Conservation (phyloP, 2,329 filamentous ascomycete species). For the Ramularia endophylla region DNA sequence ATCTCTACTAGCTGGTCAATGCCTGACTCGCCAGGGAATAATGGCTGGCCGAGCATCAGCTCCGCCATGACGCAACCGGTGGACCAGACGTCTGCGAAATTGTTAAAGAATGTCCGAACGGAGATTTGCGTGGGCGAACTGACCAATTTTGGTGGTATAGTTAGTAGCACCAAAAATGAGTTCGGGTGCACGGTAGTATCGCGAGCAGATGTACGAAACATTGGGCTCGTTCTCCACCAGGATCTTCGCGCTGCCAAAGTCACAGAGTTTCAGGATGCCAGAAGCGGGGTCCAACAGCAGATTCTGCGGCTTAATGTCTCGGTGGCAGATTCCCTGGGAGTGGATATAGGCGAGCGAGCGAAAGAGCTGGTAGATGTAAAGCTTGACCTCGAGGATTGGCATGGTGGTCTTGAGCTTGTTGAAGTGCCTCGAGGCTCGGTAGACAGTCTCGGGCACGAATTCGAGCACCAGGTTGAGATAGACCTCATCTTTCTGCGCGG, state of each 20-base stretch:
- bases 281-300: slow-evolving; percentile 85
- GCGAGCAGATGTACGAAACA: slow-evolving; percentile 98
- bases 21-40: slow-evolving; percentile 97
- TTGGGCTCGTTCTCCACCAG: slow-evolving; percentile 98
- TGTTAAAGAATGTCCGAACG: slow-evolving; percentile 1
- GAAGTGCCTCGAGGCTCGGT: slow-evolving; percentile 96
- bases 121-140: slow-evolving; percentile 31
- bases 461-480: slow-evolving; percentile 98
- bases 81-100: slow-evolving; percentile 83
- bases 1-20: slow-evolving; percentile 99
- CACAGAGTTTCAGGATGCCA: slow-evolving; percentile 92
- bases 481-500: slow-evolving; percentile 72
- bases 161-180: slow-evolving; percentile 98
- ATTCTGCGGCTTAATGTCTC: slow-evolving; percentile 99
- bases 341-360: slow-evolving; percentile 97
- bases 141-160: slow-evolving; percentile 99
- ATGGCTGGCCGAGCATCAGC: slow-evolving; percentile 94
- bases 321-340: slow-evolving; percentile 97
- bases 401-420: slow-evolving; percentile 99
- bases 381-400: slow-evolving; percentile 97
- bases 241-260: slow-evolving; percentile 99
- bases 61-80: slow-evolving; percentile 99
- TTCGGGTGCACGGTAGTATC: slow-evolving; percentile 97
- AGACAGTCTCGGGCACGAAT: slow-evolving; percentile 97
- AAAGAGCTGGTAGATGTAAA: slow-evolving; percentile 99